A percentile compares a stretch with the other conserved stretches of the same genome.
These are phyloP conservation scores for Ophiocytium majus DNA, from an alignment of 352 stramenopile genomes.

Conservation along the genomic window DNA sequence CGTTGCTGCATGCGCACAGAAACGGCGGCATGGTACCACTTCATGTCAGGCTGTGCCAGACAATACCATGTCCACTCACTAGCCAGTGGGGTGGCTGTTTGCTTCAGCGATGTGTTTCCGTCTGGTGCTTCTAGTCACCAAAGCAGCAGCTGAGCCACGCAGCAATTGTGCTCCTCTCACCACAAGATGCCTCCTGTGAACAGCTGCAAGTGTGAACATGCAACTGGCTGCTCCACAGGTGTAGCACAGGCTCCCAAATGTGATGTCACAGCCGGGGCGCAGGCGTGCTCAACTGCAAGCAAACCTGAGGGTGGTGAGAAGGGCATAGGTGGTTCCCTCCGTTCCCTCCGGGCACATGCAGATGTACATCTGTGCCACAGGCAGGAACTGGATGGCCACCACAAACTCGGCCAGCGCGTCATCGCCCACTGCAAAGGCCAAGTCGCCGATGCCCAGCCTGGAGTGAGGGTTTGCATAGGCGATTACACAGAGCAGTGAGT, in stretches of 20 bases:
- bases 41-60: no score
- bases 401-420: constrained; percentile 60
- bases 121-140: not conserved
- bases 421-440: constrained; percentile 60
- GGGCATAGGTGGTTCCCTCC: constrained; percentile 65
- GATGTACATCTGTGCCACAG: constrained; percentile 61
- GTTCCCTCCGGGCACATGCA: constrained; percentile 63
- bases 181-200: no score
- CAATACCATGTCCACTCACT: no score
- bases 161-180: not conserved
- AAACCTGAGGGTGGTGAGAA: constrained; percentile 61
- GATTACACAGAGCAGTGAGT: no score
- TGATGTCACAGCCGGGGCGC: not conserved
- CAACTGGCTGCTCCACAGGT: no score
- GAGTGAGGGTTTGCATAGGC: no score
- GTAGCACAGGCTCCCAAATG: no score
- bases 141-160: not conserved
- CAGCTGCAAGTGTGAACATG: no score
- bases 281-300: no score
- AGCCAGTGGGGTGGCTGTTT: no score
- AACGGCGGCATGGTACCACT: no score
- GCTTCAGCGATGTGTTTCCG: not conserved
- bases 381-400: constrained; percentile 59
- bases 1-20: constrained; percentile 57
- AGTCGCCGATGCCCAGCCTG: constrained; percentile 50